Base-by-base conservation (phyloP, 176 grass and related monocot species). In the Ampelocalamus luodianensis region DNA sequence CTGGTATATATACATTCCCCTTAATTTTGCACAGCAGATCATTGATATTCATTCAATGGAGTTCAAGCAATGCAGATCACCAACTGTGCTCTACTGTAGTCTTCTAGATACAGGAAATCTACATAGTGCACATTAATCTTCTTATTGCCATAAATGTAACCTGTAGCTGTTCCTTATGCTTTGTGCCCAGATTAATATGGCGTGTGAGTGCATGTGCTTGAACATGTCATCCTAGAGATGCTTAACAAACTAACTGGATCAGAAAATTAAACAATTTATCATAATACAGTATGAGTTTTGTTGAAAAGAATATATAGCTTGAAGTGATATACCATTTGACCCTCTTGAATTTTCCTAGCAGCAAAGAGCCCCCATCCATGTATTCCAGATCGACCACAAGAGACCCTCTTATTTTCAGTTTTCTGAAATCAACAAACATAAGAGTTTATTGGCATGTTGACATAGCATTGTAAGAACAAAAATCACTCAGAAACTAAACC, bases 331-430 rank as follows among this genome's bases (percentile, higher is more conserved):
- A 98, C 96, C 96, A 98, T 96, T 96, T 98, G 89, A 50, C 96
- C 96, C 64, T 90, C 91, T 72, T 98, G 93, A 89, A 98, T 93
- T 83, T 90, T 95, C 87, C 74, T 88, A 62, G 83, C 74, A 86
- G 96, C 96, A 81, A 98, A 98, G 20, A 98, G 91, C 13, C 96
- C 96, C 96, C 93, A 98, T 80, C 96, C 96, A 87, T 98, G 96
- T 85, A 98, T 93, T 85, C 96, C 93, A 69, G 96, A 98, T 56
- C 87, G 91, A 48, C 96, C 96, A 78, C 75, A 92, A n/a, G 78
- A 96, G 54, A 98, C 86, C 82, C 91, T 93, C 72, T 85, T 67
- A 24, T 92, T 89, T 89, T 98, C 96, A 59, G 86, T 96, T 86
- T 67, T 94, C 96, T 98, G 96, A 34, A 83, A 87, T 85, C 40